Evolutionary conservation across 192 early-diverging fungal species (phyloP), one percentile per base, ranked within the genome.

Genomic region (Coemansia sp.): DNA sequence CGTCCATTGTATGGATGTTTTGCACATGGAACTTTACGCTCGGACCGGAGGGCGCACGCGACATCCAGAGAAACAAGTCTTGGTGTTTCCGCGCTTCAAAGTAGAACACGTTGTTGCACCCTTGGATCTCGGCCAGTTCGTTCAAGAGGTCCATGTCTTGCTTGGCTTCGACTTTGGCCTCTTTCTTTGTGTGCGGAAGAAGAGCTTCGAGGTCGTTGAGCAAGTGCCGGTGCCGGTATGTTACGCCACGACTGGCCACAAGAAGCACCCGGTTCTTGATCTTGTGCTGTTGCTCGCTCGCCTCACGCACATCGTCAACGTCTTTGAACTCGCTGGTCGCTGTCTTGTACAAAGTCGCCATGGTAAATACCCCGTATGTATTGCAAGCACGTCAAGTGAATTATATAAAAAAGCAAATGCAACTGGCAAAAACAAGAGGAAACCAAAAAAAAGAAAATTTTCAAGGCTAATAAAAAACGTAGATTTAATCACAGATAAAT

Each of bases 1-100:
- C 97, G 72, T 97, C 93, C 95, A 99, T 97, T 23, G 97, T 99
- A 74, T 99, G 97, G 60, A 99, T 88, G 74, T 96, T 97, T 70
- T 93, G 91, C 47, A 99, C 92, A 47, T 92, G 88, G 73, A 99
- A 96, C 76, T 96, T 96, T 58, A 92, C 89, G 58, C 88, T 90
- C 12, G 97, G 97, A 7, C 97, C 97, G 54, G 94, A 94, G 7
- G 97, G 97, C 10, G 95, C 92, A 73, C 92, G 93, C 23, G 90
- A 84, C 55, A 97, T 85, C 97, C 97, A 99, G 88, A 99, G 65
- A 77, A 95, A 99, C 58, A 96, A 70, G 79, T 99, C 97, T 65
- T 87, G 87, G 73, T 92, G 86, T 69, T 92, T 94, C 57, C 95
- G 84, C 14, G 93, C 87, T 73, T 99, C 97, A 80, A 99, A 96